phyloP scores from a whole-genome alignment of 1,284 basidiomycete species.

The Porogramme epimiltina region DNA sequence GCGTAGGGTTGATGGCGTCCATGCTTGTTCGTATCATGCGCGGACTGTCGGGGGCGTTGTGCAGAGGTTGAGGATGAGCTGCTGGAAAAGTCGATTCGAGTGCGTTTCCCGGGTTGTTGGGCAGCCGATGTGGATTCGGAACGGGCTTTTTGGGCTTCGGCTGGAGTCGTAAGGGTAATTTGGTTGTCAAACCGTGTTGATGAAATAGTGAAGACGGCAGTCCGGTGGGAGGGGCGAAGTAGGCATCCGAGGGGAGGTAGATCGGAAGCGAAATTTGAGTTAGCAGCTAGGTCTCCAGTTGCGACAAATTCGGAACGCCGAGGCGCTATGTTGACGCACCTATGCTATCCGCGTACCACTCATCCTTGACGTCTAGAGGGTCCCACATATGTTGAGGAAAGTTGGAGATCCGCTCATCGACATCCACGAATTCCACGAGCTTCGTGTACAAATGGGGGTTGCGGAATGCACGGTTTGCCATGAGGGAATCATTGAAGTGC shows the following conservation, averaged over 20 bases:
- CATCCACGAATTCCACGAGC: constrained; percentile 88
- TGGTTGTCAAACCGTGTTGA: background rate
- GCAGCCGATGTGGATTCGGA: constrained; percentile 54
- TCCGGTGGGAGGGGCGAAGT: background rate
- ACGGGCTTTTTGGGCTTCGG: constrained; percentile 53
- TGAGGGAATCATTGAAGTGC: constrained; percentile 94
- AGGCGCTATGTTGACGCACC: constrained; percentile 48
- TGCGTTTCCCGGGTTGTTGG: constrained; percentile 53
- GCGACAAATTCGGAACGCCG: background rate
- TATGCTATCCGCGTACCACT: constrained; percentile 72
- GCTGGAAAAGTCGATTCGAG: constrained; percentile 56
- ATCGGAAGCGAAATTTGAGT: background rate
- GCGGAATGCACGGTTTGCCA: constrained; percentile 87
- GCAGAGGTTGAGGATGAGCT: constrained; percentile 20
- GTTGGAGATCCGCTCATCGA: constrained; percentile 84
- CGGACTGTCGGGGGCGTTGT: background rate
- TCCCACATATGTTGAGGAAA: constrained; percentile 77
- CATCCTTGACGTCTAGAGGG: constrained; percentile 56
- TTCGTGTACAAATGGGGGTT: constrained; percentile 95
- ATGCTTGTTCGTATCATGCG: constrained; percentile 1
- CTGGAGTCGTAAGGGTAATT: constrained; percentile 21
- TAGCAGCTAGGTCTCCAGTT: background rate
- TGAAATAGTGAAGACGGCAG: background rate
- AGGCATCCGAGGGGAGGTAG: background rate
- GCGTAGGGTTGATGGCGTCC: constrained; percentile 18